Conservation (phyloP, 2,329 filamentous ascomycete species). For the Monilinia aucupariae region DNA sequence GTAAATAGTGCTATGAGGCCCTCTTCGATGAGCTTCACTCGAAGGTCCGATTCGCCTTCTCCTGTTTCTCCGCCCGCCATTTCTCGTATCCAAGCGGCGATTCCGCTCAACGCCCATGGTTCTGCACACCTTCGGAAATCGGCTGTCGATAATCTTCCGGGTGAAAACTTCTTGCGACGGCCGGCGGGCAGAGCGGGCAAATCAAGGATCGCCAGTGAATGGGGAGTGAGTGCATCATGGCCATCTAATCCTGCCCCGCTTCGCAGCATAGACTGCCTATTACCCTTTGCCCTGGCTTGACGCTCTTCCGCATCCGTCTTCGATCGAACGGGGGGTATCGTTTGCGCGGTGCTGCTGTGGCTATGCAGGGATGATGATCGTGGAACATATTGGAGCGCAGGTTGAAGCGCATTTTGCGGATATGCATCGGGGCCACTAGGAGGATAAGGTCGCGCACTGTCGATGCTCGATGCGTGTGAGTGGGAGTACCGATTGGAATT, state of each 20-base stretch:
- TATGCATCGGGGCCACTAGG: slow-evolving; percentile 33
- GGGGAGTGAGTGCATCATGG: slow-evolving; percentile 50
- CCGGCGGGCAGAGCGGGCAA: slow-evolving; percentile 76
- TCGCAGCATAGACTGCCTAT: slow-evolving; percentile 47
- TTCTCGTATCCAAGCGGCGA: slow-evolving; percentile 78
- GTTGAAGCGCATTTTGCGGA: slow-evolving; percentile 42
- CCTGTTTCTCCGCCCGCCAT: slow-evolving; percentile 53
- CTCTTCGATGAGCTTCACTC: slow-evolving; percentile 77
- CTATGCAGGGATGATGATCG: slow-evolving; percentile 79
- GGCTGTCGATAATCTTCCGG: slow-evolving; percentile 70
- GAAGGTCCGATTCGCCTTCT: slow-evolving; percentile 84
- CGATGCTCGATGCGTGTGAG: slow-evolving; percentile 45
- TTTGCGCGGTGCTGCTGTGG: slow-evolving; percentile 72
- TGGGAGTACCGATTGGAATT: slow-evolving; percentile 42
- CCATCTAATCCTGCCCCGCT: slow-evolving; percentile 50
- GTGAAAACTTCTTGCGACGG: slow-evolving; percentile 76
- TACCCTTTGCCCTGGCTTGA: slow-evolving; percentile 48
- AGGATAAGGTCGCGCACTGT: slow-evolving; percentile 32
- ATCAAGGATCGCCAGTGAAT: slow-evolving; percentile 63
- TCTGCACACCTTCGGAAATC: slow-evolving; percentile 83
- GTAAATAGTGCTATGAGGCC: slow-evolving; percentile 86
- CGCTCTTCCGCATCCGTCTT: slow-evolving; percentile 81
- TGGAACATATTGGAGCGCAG: slow-evolving; percentile 44
- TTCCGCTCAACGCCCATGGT: slow-evolving; percentile 88
- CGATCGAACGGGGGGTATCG: slow-evolving; percentile 79